phyloP scores from a whole-genome alignment of 169 alveolate genomes.

The Plasmodium gonderi region DNA sequence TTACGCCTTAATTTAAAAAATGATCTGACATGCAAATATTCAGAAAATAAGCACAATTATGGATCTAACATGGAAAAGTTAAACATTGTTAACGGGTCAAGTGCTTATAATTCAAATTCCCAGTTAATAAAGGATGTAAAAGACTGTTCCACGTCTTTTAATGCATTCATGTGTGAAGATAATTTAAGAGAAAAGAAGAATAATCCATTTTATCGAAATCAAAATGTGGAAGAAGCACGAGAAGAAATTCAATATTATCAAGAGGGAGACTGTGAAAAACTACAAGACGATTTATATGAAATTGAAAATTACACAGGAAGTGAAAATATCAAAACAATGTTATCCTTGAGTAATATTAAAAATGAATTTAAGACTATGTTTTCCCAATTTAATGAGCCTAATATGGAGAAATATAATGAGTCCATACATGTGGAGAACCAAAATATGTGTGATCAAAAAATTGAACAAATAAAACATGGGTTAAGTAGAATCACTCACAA shows the following conservation, averaged over 20 bases:
- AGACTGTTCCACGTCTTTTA: background rate
- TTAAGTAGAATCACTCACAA: conserved; percentile 5
- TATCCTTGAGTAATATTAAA: background rate
- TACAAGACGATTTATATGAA: background rate
- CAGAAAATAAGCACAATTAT: background rate
- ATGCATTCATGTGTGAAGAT: background rate
- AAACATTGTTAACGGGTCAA: background rate
- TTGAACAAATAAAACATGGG: background rate
- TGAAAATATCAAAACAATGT: background rate
- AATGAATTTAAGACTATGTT: background rate
- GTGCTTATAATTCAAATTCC: background rate
- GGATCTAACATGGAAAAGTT: background rate
- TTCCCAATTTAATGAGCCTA: background rate
- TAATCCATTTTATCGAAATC: background rate
- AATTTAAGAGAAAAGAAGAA: background rate
- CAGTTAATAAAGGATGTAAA: background rate
- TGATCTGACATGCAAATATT: background rate
- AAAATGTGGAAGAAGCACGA: background rate
- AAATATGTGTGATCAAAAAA: background rate
- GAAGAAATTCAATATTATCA: background rate
- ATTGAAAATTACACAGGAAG: background rate
- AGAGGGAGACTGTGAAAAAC: no score
- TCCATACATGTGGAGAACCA: background rate
- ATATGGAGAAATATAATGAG: background rate
- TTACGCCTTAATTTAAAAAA: background rate